Percentiles rank a stretch among this genome's conserved stretches.
Evolutionary conservation across 148 eudicot species (phyloP).

Genomic region (Amaranthus hypochondriacus): DNA sequence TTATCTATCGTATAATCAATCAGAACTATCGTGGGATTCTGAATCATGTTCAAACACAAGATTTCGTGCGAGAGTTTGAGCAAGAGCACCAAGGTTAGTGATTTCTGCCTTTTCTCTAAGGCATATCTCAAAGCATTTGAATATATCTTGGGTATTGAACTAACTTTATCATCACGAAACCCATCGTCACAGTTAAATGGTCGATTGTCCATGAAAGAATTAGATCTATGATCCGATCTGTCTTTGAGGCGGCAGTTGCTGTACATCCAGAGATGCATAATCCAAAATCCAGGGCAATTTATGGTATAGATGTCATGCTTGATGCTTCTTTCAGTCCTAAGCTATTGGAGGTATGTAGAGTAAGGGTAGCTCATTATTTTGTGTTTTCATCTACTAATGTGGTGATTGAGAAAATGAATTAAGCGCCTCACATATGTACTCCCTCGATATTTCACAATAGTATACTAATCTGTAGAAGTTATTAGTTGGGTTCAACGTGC

Average conservation of each 20-base stretch:
- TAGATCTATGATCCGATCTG: constrained; percentile 70
- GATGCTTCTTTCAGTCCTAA: constrained; percentile 71
- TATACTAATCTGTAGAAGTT: background rate
- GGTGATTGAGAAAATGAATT: background rate
- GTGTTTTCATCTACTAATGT: background rate
- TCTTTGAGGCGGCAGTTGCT: constrained; percentile 74
- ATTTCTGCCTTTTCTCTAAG: background rate
- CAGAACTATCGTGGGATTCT: constrained; percentile 88
- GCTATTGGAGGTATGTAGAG: constrained; percentile 66
- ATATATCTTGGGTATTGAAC: background rate
- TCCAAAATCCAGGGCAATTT: constrained; percentile 79
- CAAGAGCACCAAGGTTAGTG: constrained; percentile 69
- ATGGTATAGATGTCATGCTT: constrained; percentile 97
- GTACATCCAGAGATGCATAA: constrained; percentile 90
- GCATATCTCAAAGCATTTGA: background rate
- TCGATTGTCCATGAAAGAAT: constrained; percentile 58
- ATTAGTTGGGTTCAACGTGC: background rate
- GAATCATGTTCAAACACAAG: constrained; percentile 70
- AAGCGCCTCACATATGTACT: background rate
- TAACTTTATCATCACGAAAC: constrained; percentile 1
- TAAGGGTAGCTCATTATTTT: background rate
- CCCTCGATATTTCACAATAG: background rate
- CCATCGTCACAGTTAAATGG: constrained; percentile 68
- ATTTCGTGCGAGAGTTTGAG: constrained; percentile 79
- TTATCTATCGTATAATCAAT: background rate